Percentiles rank a stretch among this genome's conserved stretches.
phyloP scores from a whole-genome alignment of 176 grass and related monocot genomes.

The Phragmites australis region DNA sequence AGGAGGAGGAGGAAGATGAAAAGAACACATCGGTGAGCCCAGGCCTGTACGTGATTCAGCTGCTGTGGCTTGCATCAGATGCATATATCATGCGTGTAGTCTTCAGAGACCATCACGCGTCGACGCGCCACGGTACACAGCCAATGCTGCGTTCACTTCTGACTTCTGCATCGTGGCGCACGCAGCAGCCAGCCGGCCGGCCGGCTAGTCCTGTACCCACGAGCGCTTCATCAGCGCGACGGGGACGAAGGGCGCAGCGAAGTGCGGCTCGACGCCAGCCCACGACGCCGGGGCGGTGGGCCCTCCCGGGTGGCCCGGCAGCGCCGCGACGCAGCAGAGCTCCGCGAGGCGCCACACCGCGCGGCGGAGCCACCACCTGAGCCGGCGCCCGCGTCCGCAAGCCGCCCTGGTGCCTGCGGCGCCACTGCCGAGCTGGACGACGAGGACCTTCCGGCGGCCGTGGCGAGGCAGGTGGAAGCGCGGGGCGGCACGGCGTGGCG shows the following conservation, averaged over 20 bases:
- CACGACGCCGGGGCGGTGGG: slow-evolving; percentile 17
- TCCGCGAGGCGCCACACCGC: slow-evolving; percentile 38
- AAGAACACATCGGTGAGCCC: not conserved
- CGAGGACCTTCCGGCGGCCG: slow-evolving; percentile 44
- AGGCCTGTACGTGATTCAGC: not conserved
- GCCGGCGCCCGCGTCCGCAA: not conserved
- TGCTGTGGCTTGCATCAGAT: no score
- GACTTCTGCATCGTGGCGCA: not conserved
- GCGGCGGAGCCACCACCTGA: slow-evolving; percentile 38
- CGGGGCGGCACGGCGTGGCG: not conserved
- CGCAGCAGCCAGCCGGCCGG: not conserved
- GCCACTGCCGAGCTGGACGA: slow-evolving; percentile 53
- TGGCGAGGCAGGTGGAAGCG: slow-evolving; percentile 40
- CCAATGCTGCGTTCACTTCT: not conserved
- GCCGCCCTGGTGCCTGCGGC: not conserved
- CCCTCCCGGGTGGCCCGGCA: slow-evolving; percentile 11
- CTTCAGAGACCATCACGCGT: not conserved
- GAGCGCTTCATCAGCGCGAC: slow-evolving; percentile 41
- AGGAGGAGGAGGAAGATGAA: not conserved
- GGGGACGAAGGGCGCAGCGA: slow-evolving; percentile 55
- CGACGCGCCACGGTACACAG: not conserved
- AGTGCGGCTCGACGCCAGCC: slow-evolving; percentile 43
- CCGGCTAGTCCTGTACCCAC: not conserved
- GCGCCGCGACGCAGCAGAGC: slow-evolving; percentile 46
- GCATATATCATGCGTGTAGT: not conserved